Base-by-base conservation (phyloP, 257 asterid genomes). In the Coffea eugenioides region DNA sequence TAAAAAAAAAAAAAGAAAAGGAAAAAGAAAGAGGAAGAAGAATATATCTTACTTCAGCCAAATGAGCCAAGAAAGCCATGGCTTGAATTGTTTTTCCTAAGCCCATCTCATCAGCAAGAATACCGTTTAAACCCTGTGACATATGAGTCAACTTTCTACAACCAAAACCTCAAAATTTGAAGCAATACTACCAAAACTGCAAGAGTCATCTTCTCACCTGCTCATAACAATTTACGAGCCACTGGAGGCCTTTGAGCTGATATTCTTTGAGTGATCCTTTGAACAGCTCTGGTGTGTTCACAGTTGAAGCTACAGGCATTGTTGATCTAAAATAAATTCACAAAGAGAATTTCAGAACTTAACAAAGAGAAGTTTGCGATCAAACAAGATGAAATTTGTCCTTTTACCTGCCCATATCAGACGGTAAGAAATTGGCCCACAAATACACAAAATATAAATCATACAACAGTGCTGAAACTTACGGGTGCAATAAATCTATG, bases 41-140 rank as follows among this genome's bases (percentile, higher is more conserved):
- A 64, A 48, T 72, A 77, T 62, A 36, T 79, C 88, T 87, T 85
- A 95, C 99, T 93, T 95, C 99, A 46, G 98, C 99, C 85, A 96
- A 89, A 88, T 96, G 98, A 81, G 97, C 99, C 87, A 96, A 86
- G 91, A 96, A 94, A 76, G 98, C 97, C 97, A 96, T 96, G 83
- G 99, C 98, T 83, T 94, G 98, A 82, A 96, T 96, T 45, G 99
- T 96, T 88, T 96, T 96, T 27, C 99, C 99, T 69, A 96, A 91
- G 49, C 99, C 99, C 99, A 96, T 96, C 84, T 96, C 99, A 86
- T 96, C 99, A 87, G 99, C 99, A 87, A 96, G 97, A 88, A 96
- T 96, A 82, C 99, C 99, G 89, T 96, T 96, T 81, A 96, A 89
- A 81, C 98, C 97, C 98, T 95, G 81, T 66, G 25, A 80, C 74